Evolutionary conservation across 495 filamentous ascomycete genomes (phyloP).

Genomic region (Xylaria longipes): DNA sequence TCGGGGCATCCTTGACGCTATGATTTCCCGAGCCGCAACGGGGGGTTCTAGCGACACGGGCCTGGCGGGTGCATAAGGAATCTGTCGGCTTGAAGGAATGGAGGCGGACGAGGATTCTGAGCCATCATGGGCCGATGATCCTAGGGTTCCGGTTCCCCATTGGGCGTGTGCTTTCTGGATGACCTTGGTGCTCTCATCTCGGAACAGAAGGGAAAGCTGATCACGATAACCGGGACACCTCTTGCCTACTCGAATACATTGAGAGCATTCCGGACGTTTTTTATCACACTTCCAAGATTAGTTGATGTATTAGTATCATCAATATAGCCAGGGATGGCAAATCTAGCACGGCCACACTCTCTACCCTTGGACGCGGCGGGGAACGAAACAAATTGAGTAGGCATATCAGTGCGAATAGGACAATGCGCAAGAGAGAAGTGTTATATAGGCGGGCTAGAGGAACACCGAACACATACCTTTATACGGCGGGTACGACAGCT

Average conservation of each 20-base stretch:
- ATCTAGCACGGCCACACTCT: background rate
- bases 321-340: background rate
- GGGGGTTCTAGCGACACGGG: conserved; percentile 17
- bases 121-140: conserved; percentile 31
- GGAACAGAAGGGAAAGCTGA: conserved; percentile 72
- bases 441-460: conserved; percentile 20
- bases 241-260: conserved; percentile 63
- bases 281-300: conserved; percentile 64
- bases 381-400: conserved; percentile 9
- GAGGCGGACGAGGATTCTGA: conserved; percentile 33
- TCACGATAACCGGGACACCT: conserved; percentile 75
- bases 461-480: conserved; percentile 53
- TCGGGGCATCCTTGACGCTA: conserved; percentile 31
- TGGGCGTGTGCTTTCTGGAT: conserved; percentile 67
- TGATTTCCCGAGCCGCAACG: conserved; percentile 21
- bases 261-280: conserved; percentile 66
- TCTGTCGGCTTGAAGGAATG: background rate
- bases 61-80: conserved; percentile 21
- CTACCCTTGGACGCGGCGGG: too few relatives aligned
- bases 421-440: conserved; percentile 24
- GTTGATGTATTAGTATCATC: conserved; percentile 10
- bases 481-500: conserved; percentile 70
- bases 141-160: conserved; percentile 46
- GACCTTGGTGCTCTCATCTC: conserved; percentile 73
- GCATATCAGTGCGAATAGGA: conserved; percentile 6